Percentiles rank a stretch among this genome's conserved stretches.
Evolutionary conservation across 1,284 basidiomycete genomes (phyloP).

Genomic region (Cryptococcus sp.): DNA sequence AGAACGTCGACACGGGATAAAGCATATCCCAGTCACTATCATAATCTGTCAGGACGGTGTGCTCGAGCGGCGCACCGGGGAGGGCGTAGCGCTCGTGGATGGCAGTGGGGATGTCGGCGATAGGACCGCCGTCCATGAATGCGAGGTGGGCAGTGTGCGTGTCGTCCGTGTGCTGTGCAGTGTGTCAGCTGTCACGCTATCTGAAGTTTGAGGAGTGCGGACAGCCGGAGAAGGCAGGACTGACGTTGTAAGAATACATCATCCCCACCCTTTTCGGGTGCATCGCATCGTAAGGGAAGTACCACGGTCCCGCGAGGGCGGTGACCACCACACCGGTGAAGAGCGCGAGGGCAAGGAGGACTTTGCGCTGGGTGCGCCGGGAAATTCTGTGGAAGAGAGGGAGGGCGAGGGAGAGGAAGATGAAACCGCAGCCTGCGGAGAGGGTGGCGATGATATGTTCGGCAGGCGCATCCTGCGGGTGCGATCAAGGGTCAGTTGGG

Average conservation of each 20-base stretch:
- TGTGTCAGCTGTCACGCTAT: slow-evolving; percentile 3
- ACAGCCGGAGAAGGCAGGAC: slow-evolving; percentile 32
- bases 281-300: slow-evolving; percentile 70
- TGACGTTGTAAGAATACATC: slow-evolving; percentile 81
- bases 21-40: slow-evolving; percentile 74
- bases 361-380: slow-evolving; percentile 51
- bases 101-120: slow-evolving; percentile 43
- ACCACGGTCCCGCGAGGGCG: slow-evolving; percentile 59
- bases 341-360: slow-evolving; percentile 55
- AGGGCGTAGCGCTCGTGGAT: slow-evolving; percentile 62
- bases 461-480: slow-evolving; percentile 60
- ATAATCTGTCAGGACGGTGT: slow-evolving; percentile 38
- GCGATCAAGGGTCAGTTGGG: neutral
- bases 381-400: slow-evolving; percentile 73
- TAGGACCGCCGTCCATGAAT: slow-evolving; percentile 74
- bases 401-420: slow-evolving; percentile 59
- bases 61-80: slow-evolving; percentile 18
- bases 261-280: slow-evolving; percentile 88
- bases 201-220: neutral
- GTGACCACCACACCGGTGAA: slow-evolving; percentile 56
- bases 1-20: slow-evolving; percentile 69
- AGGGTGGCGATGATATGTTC: slow-evolving; percentile 86
- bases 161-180: slow-evolving; percentile 62
- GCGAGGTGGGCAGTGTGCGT: slow-evolving; percentile 79
- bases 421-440: slow-evolving; percentile 58